Evolutionary conservation across 75 land plant genomes (phyloP).

Genomic region (Isoetes taiwanensis): DNA sequence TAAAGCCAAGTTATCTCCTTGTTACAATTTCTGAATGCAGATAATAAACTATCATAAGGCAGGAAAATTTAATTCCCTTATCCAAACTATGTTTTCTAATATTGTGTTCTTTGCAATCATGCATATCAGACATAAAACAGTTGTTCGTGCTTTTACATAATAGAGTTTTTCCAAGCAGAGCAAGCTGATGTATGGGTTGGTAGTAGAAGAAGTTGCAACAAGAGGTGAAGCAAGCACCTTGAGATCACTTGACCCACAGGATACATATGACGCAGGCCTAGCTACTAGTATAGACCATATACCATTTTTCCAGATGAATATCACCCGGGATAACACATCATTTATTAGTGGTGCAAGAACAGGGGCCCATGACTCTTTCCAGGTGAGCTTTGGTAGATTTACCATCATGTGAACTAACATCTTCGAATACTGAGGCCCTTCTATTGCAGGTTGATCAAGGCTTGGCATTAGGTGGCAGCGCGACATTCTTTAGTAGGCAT

Average conservation of each 20-base stretch:
- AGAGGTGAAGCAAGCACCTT: constrained; percentile 18
- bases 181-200: constrained; percentile 21
- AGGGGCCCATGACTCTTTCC: constrained; percentile 19
- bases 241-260: constrained; percentile 1
- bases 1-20: too few relatives aligned
- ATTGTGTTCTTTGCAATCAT: too few relatives aligned
- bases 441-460: constrained; percentile 28
- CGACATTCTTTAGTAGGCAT: constrained; percentile 21
- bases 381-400: constrained; percentile 7
- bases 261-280: not conserved
- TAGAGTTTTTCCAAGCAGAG: constrained; percentile 21
- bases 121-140: too few relatives aligned
- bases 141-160: too few relatives aligned
- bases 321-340: constrained; percentile 14
- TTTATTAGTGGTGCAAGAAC: constrained; percentile 5
- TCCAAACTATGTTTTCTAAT: too few relatives aligned
- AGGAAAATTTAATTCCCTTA: too few relatives aligned
- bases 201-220: constrained; percentile 24
- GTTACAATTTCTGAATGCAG: too few relatives aligned
- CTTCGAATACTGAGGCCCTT: not conserved
- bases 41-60: too few relatives aligned
- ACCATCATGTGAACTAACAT: not conserved
- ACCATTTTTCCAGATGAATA: constrained; percentile 20
- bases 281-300: constrained; percentile 15
- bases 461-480: constrained; percentile 12